Evolutionary conservation across 1,139 yeast species (phyloP).

Genomic region (Lodderomyces pseudojiufengensis): DNA sequence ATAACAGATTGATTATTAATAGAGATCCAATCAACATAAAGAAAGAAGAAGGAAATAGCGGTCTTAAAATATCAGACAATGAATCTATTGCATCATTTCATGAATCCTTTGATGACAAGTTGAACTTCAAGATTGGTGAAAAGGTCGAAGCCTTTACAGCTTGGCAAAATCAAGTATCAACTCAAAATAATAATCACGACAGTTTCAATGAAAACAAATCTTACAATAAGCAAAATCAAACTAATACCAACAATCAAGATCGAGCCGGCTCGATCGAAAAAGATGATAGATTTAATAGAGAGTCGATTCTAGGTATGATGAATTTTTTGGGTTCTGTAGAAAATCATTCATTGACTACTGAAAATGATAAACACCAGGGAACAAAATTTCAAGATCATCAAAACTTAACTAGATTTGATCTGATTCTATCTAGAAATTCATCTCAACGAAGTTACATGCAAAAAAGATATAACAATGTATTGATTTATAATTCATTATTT

Average conservation of each 20-base stretch:
- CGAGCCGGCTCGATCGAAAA: slow-evolving; percentile 8
- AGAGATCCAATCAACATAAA: slow-evolving; percentile 11
- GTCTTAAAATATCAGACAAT: neutral
- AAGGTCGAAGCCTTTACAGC: slow-evolving; percentile 18
- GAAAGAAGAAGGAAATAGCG: slow-evolving; percentile 3
- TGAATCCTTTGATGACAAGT: slow-evolving; percentile 30
- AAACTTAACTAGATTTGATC: no score
- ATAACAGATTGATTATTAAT: slow-evolving; percentile 19
- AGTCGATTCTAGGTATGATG: slow-evolving; percentile 19
- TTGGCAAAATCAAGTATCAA: neutral
- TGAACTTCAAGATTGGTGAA: slow-evolving; percentile 16
- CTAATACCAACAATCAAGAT: slow-evolving; percentile 10
- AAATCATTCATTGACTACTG: neutral
- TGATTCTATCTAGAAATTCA: no score
- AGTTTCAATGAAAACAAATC: neutral
- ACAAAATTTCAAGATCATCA: slow-evolving; percentile 1
- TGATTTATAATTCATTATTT: no score
- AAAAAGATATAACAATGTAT: no score
- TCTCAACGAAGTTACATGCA: no score
- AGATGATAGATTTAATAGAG: slow-evolving; percentile 10
- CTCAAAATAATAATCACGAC: neutral
- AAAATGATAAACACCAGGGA: no score
- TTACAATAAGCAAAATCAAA: neutral
- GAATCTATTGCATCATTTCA: slow-evolving; percentile 23
- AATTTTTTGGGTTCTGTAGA: slow-evolving; percentile 12